phyloP scores from a whole-genome alignment of 163 green algal species.

The Scenedesmus sp. region DNA sequence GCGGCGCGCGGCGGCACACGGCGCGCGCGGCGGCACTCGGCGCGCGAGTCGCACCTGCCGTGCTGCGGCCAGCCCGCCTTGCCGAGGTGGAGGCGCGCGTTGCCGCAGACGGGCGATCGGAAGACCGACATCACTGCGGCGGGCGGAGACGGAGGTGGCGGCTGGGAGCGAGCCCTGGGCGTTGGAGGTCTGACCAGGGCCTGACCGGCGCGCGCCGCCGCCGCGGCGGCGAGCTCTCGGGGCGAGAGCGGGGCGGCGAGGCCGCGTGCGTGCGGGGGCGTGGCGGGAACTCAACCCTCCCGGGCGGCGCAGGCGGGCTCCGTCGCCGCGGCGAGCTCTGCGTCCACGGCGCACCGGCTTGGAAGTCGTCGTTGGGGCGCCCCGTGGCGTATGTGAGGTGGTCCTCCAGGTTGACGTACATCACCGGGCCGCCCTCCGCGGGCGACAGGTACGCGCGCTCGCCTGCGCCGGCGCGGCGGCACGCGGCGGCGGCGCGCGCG shows the following conservation, averaged over 20 bases:
- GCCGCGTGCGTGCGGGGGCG: too few relatives aligned
- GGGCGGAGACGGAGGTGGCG: too few relatives aligned
- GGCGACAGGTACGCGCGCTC: conserved; percentile 69
- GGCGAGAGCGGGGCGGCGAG: too few relatives aligned
- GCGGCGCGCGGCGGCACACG: too few relatives aligned
- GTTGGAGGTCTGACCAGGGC: too few relatives aligned
- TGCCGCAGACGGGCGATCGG: conserved; percentile 36
- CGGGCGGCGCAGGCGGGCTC: background rate
- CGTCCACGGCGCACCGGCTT: background rate
- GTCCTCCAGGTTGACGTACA: conserved; percentile 90
- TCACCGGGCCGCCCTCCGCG: conserved; percentile 61
- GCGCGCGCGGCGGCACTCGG: too few relatives aligned
- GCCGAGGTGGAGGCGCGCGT: conserved; percentile 82
- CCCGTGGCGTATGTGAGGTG: conserved; percentile 55
- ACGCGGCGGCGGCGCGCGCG: too few relatives aligned
- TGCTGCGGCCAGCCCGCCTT: conserved; percentile 78
- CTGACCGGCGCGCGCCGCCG: too few relatives aligned
- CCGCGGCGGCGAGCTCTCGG: too few relatives aligned
- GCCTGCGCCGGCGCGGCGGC: conserved; percentile 38
- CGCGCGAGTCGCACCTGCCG: too few relatives aligned
- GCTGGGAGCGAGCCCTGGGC: background rate
- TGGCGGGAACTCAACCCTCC: background rate
- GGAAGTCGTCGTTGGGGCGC: conserved; percentile 33
- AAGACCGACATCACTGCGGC: conserved; percentile 21
- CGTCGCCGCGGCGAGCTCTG: background rate